Conservation (phyloP, 2,329 filamentous ascomycete species). For the Lecanicillium sp. region DNA sequence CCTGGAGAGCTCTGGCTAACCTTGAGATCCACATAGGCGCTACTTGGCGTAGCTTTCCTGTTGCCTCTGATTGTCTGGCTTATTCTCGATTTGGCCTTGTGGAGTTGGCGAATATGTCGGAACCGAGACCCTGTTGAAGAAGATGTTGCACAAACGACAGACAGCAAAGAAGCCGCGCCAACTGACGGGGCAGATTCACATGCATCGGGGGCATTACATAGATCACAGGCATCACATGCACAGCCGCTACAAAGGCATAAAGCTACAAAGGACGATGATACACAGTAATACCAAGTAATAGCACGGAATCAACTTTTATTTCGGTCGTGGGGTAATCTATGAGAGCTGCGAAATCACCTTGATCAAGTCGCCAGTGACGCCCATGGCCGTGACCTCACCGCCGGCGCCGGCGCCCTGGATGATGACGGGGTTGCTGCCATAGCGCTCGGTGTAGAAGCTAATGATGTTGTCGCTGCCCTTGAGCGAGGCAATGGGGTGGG, state of each 20-base stretch:
- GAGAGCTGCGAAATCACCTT: constrained; percentile 74
- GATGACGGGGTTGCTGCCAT: constrained; percentile 84
- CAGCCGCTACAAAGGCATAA: background rate
- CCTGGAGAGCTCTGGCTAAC: too few relatives aligned
- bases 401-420: constrained; percentile 92
- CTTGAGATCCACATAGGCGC: background rate
- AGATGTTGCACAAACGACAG: background rate
- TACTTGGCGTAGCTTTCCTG: constrained; percentile 37
- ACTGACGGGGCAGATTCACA: too few relatives aligned
- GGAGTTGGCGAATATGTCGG: constrained; percentile 39
- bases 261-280: background rate
- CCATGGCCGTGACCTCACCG: constrained; percentile 95
- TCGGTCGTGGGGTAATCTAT: constrained; percentile 16
- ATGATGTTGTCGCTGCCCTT: constrained; percentile 99
- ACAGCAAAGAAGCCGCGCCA: background rate
- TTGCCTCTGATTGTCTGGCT: constrained; percentile 40
- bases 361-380: constrained; percentile 85
- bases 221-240: background rate
- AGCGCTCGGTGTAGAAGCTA: constrained; percentile 94
- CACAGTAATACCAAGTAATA: background rate
- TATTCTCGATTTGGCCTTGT: constrained; percentile 42
- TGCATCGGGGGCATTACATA: too few relatives aligned
- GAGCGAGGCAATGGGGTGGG: constrained; percentile 84
- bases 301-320: background rate
- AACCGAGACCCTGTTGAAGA: constrained; percentile 1